Conservation (phyloP, 768 basidiomycete genomes). For the Podaxis pistillaris region DNA sequence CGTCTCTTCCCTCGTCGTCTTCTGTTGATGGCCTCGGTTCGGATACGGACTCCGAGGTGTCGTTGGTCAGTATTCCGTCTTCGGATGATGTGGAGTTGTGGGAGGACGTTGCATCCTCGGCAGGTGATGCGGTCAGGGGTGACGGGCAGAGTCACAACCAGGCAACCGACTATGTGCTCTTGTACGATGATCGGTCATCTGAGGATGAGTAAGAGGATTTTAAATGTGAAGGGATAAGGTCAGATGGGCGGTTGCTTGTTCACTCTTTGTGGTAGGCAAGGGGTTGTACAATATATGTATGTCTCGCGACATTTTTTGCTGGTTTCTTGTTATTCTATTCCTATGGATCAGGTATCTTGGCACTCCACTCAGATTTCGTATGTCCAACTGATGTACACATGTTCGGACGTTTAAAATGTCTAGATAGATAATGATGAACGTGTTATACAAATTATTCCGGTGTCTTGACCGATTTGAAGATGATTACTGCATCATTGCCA, state of each 20-base stretch:
- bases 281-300: conserved; percentile 6
- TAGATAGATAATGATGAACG: neutral
- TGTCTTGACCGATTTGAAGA: conserved; percentile 17
- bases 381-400: neutral
- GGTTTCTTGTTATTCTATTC: neutral
- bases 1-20: conserved; percentile 19
- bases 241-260: neutral
- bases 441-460: neutral
- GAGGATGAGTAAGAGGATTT: conserved; percentile 3
- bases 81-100: conserved; percentile 54
- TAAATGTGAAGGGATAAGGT: no score
- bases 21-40: conserved; percentile 20
- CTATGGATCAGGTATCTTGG: neutral
- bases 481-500: conserved; percentile 35
- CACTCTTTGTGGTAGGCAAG: neutral
- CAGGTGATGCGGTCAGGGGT: conserved; percentile 21
- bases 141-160: conserved; percentile 18
- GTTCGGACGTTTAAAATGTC: neutral
- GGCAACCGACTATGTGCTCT: conserved; percentile 62
- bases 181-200: conserved; percentile 54
- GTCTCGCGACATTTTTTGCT: neutral
- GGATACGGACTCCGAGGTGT: conserved; percentile 40
- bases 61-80: conserved; percentile 61
- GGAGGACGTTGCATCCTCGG: conserved; percentile 51
- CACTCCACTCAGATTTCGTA: neutral